Evolutionary conservation across 805 yeast genomes (phyloP).

Genomic region (Gaillardinia entomophila): DNA sequence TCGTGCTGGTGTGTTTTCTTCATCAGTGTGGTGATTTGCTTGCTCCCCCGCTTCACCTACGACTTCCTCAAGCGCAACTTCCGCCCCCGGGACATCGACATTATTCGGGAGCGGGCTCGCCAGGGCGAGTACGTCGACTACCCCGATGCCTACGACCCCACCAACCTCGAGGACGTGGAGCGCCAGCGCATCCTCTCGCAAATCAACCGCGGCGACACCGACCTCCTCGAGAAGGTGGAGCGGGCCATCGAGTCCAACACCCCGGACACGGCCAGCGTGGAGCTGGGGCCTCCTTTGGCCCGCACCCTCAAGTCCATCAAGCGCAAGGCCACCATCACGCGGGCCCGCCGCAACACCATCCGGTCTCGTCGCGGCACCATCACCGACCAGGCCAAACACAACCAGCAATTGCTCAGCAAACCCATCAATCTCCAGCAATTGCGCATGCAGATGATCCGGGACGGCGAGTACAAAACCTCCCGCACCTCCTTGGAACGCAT

Average conservation of each 20-base stretch:
- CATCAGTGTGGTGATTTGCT: conserved; percentile 47
- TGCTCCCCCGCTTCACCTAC: conserved; percentile 56
- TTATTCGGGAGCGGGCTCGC: conserved; percentile 56
- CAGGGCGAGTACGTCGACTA: conserved; percentile 47
- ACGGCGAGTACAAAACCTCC: conserved; percentile 30
- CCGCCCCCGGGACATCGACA: conserved; percentile 63
- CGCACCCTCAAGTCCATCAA: conserved; percentile 29
- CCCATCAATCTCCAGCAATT: conserved; percentile 29
- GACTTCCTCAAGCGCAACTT: conserved; percentile 48
- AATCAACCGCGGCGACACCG: conserved; percentile 29
- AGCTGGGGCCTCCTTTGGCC: conserved; percentile 3
- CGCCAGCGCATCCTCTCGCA: conserved; percentile 27
- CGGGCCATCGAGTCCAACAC: conserved; percentile 11
- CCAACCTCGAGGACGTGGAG: conserved; percentile 39
- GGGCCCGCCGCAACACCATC: conserved; percentile 17
- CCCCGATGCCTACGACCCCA: conserved; percentile 50
- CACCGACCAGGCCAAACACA: conserved; percentile 11
- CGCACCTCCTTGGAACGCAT: conserved; percentile 35
- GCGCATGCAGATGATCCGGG: conserved; percentile 31
- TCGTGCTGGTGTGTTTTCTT: conserved; percentile 62
- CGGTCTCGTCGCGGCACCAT: conserved; percentile 9
- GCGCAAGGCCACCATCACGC: conserved; percentile 22
- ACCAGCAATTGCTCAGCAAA: conserved; percentile 21
- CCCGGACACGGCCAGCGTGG: conserved; percentile 2
- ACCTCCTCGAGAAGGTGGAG: conserved; percentile 28